These are phyloP conservation scores for Colletotrichum somersetense DNA, from an alignment of 2,329 filamentous ascomycete species.

Conservation along the genomic window DNA sequence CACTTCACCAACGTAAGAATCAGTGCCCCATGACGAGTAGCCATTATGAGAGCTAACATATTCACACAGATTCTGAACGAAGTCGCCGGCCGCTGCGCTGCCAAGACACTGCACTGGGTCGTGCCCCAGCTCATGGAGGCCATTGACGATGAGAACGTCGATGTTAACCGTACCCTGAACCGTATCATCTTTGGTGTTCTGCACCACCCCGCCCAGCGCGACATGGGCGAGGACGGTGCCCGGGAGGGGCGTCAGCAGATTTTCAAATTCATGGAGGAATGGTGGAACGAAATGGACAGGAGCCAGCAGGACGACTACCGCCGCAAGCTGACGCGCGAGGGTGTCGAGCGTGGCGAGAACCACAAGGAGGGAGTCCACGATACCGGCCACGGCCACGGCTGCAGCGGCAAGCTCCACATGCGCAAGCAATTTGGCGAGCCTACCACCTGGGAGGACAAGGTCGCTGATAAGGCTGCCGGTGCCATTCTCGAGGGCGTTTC, in stretches of 20 bases:
- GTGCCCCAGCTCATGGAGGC: conserved; percentile 90
- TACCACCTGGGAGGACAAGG: conserved; percentile 67
- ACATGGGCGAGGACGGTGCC: conserved; percentile 77
- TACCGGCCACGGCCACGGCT: conserved; percentile 87
- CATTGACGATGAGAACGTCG: conserved; percentile 82
- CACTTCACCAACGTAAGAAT: conserved; percentile 84
- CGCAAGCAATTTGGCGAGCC: conserved; percentile 71
- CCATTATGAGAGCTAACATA: conserved; percentile 22
- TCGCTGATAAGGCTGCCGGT: conserved; percentile 67
- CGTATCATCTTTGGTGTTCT: conserved; percentile 86
- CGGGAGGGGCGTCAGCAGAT: conserved; percentile 79
- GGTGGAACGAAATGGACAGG: conserved; percentile 80
- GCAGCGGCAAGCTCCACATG: conserved; percentile 82
- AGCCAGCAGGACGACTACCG: conserved; percentile 76
- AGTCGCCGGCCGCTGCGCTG: conserved; percentile 85
- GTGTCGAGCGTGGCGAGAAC: conserved; percentile 82
- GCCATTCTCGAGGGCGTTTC: conserved; percentile 70
- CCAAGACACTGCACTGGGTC: conserved; percentile 83
- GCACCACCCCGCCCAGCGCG: conserved; percentile 86
- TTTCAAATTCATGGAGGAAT: conserved; percentile 83
- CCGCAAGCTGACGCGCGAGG: conserved; percentile 80
- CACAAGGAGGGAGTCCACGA: conserved; percentile 89
- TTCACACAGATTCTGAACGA: conserved; percentile 80
- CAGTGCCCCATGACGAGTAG: too few relatives aligned
- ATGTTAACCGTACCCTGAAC: conserved; percentile 77